Conservation (phyloP, 1,139 yeast species). For the Trichomonascaceae sp. region DNA sequence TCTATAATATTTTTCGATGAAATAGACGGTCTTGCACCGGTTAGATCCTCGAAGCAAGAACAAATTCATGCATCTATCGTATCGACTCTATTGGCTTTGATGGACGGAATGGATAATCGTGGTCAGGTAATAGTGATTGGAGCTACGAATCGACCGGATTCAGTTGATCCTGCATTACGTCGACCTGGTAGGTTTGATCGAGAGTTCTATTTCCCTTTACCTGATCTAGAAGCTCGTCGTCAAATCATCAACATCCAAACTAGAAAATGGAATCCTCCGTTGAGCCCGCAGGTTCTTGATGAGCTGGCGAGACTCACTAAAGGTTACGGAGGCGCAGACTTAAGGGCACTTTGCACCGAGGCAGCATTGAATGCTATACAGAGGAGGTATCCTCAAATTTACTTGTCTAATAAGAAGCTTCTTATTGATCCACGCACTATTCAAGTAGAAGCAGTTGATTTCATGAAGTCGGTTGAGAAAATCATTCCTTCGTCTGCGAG, state of each 20-base stretch:
- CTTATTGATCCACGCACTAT: slow-evolving; percentile 66
- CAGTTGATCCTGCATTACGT: slow-evolving; percentile 94
- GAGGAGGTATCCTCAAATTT: slow-evolving; percentile 89
- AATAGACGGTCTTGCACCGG: slow-evolving; percentile 92
- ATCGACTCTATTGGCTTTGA: slow-evolving; percentile 76
- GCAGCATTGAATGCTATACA: slow-evolving; percentile 92
- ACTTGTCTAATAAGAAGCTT: slow-evolving; percentile 67
- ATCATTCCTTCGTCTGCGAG: slow-evolving; percentile 91
- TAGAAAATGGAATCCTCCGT: slow-evolving; percentile 77
- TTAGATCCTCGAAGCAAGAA: slow-evolving; percentile 65
- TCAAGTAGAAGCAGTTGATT: slow-evolving; percentile 76
- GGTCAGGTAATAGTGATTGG: slow-evolving; percentile 98
- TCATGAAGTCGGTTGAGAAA: slow-evolving; percentile 77
- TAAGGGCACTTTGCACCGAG: slow-evolving; percentile 90
- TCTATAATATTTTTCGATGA: slow-evolving; percentile 95
- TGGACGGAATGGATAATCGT: slow-evolving; percentile 98
- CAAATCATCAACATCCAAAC: slow-evolving; percentile 82
- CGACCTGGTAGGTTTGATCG: slow-evolving; percentile 98
- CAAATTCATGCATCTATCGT: slow-evolving; percentile 92
- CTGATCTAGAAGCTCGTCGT: slow-evolving; percentile 72
- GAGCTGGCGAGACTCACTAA: slow-evolving; percentile 77
- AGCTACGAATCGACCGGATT: slow-evolving; percentile 96
- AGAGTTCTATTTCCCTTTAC: slow-evolving; percentile 92
- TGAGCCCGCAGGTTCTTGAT: slow-evolving; percentile 50
- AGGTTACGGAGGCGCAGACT: slow-evolving; percentile 98